A percentile compares a stretch with the other conserved stretches of the same genome.
Evolutionary conservation across 305 asterid genomes (phyloP).

Genomic region (Solanum aculeatissimum): DNA sequence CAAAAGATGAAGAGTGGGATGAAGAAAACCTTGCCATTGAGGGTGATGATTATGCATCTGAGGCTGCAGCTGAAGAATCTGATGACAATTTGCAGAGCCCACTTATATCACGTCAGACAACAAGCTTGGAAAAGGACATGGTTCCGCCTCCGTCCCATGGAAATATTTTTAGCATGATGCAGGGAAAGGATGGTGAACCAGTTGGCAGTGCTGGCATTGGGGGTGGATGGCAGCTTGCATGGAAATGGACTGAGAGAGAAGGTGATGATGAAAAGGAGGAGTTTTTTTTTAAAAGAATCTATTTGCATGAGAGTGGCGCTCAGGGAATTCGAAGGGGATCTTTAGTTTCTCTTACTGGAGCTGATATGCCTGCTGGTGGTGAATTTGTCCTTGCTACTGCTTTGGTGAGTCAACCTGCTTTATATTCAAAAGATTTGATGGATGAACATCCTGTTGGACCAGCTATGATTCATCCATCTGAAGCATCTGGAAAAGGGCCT

Average conservation of each 20-base stretch:
- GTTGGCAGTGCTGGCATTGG: slow-evolving; percentile 33
- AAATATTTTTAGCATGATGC: slow-evolving; percentile 11
- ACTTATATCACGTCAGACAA: slow-evolving; percentile 28
- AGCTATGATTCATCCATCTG: slow-evolving; percentile 35
- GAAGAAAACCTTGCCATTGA: slow-evolving; percentile 28
- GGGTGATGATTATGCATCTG: slow-evolving; percentile 22
- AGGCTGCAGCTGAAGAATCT: slow-evolving; percentile 14
- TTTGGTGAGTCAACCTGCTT: slow-evolving; percentile 53
- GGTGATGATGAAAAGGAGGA: slow-evolving; percentile 27
- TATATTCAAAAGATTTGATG: slow-evolving; percentile 26
- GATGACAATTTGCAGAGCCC: slow-evolving; percentile 35
- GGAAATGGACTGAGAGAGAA: slow-evolving; percentile 44
- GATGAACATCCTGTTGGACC: slow-evolving; percentile 37
- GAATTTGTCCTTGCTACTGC: slow-evolving; percentile 42
- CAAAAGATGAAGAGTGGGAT: slow-evolving; percentile 24
- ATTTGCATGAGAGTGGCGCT: slow-evolving; percentile 32
- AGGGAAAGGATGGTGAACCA: slow-evolving; percentile 12
- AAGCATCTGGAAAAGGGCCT: slow-evolving; percentile 27
- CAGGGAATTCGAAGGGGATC: slow-evolving; percentile 22
- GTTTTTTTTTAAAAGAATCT: slow-evolving; percentile 39
- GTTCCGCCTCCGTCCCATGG: slow-evolving; percentile 9
- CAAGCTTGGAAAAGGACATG: slow-evolving; percentile 26
- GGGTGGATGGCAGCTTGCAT: slow-evolving; percentile 65
- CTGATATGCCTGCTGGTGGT: slow-evolving; percentile 23
- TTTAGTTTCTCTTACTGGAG: slow-evolving; percentile 20